Conservation (phyloP, 1,284 basidiomycete genomes). For the Termitomyces sp. region DNA sequence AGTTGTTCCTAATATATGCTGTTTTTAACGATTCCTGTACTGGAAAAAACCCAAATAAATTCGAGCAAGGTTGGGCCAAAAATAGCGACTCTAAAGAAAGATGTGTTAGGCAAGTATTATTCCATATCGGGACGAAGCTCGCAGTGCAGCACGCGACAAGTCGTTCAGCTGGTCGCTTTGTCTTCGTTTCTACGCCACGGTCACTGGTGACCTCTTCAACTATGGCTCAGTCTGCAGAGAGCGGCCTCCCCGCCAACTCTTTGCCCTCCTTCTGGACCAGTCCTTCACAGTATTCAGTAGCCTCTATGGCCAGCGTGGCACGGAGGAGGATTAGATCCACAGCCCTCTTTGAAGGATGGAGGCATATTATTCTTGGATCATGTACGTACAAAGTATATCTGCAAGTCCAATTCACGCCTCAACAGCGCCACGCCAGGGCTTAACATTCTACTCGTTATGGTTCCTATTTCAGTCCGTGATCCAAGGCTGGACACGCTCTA, state of each 20-base stretch:
- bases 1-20: background rate
- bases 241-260: constrained; percentile 5
- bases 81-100: background rate
- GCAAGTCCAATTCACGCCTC: background rate
- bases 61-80: background rate
- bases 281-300: constrained; percentile 11
- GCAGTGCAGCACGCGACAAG: constrained; percentile 3
- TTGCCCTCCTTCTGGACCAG: constrained; percentile 13
- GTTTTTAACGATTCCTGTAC: background rate
- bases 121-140: constrained; percentile 6
- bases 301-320: constrained; percentile 1
- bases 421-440: constrained; percentile 41
- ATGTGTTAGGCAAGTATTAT: background rate
- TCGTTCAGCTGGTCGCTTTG: background rate
- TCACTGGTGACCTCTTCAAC: constrained; percentile 9
- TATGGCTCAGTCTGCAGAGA: constrained; percentile 5
- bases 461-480: constrained; percentile 53
- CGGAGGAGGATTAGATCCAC: background rate
- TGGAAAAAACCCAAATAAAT: background rate
- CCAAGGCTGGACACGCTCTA: background rate
- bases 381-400: constrained; percentile 34
- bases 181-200: constrained; percentile 6
- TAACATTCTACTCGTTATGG: constrained; percentile 49
- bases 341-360: constrained; percentile 43
- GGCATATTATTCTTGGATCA: constrained; percentile 47